Base-by-base conservation (phyloP, 176 grass and related monocot genomes). In the Eragrostis curvula region DNA sequence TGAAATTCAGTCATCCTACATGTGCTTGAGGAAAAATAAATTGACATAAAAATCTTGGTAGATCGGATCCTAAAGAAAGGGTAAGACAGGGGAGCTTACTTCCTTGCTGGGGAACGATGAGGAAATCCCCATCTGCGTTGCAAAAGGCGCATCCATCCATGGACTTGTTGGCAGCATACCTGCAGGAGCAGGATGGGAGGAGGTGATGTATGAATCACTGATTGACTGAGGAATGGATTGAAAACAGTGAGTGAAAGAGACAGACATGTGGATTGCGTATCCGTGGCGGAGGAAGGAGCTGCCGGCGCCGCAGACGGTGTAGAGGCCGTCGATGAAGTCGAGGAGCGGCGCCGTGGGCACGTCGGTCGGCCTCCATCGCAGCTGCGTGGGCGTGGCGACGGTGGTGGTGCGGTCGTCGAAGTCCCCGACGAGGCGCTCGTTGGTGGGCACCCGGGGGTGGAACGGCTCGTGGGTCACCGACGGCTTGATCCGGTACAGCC, bases 381-480 rank as follows among this genome's bases (percentile, higher is more conserved):
- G 82, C 86, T 98, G 95, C 32, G 92, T 98, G 41, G 95, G 95
- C 1, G 90, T 98, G 64, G 90, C 90, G 29, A 89, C 75, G 74
- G 88, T 89, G 49, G 90, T 89, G 56, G 59, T 7, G 61, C 89
- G 88, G 63, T 89, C 84, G 63, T 89, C 84, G 84, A 98, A 98
- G 41, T 93, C 96, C 40, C 79, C 86, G 30, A 98, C 30, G 57
- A 98, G 86, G 50, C 84, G 89, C 41, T 67, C 57, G 71, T 93
- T 88, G 71, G 83, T n/a, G 32, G 86, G 92, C 41, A 47, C 18
- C 21, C 92, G 93, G 5, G 90, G 86, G 71, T 95, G 90, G 78
- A 98, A 95, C 13, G 96, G 96, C 48, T 95, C 88, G 81, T 98
- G 96, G 68, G 96, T 98, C 76, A 98, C 96, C 12, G 96, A 98